Evolutionary conservation across 106 monocot species (phyloP).

Genomic region (Allium fistulosum): DNA sequence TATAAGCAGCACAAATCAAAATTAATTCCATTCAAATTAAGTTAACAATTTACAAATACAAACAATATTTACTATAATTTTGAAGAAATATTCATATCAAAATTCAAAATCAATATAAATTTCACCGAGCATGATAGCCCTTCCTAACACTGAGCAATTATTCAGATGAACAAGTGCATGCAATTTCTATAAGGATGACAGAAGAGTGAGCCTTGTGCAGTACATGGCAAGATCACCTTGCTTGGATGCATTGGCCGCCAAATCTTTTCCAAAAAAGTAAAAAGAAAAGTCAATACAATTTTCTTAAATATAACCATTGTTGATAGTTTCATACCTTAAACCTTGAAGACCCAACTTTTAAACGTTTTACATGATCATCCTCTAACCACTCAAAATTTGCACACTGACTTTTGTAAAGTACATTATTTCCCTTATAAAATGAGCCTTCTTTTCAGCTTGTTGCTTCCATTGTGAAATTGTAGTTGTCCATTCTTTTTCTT

Average conservation of each 20-base stretch:
- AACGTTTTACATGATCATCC: constrained; percentile 27
- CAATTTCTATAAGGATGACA: constrained; percentile 47
- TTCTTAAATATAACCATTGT: background rate
- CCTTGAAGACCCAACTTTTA: constrained; percentile 43
- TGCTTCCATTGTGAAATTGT: constrained; percentile 30
- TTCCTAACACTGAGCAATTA: constrained; percentile 47
- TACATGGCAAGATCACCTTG: constrained; percentile 47
- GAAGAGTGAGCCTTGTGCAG: constrained; percentile 38
- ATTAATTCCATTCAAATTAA: too few species aligned
- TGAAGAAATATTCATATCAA: too few species aligned
- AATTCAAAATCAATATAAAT: too few species aligned
- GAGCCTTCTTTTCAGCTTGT: constrained; percentile 25
- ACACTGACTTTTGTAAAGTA: constrained; percentile 21
- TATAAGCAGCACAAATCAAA: too few species aligned
- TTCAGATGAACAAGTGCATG: constrained; percentile 48
- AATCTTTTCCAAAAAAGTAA: constrained; percentile 12
- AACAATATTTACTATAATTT: too few species aligned
- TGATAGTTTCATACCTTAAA: constrained; percentile 33
- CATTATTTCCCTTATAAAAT: constrained; percentile 24
- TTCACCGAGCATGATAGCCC: constrained; percentile 41
- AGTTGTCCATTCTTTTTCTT: constrained; percentile 38
- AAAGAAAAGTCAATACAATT: background rate
- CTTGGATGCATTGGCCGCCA: constrained; percentile 62
- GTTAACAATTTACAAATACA: too few species aligned
- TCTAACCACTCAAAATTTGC: constrained; percentile 38